phyloP scores from a whole-genome alignment of 2,329 filamentous ascomycete genomes.

The Cordyceps fumosorosea region DNA sequence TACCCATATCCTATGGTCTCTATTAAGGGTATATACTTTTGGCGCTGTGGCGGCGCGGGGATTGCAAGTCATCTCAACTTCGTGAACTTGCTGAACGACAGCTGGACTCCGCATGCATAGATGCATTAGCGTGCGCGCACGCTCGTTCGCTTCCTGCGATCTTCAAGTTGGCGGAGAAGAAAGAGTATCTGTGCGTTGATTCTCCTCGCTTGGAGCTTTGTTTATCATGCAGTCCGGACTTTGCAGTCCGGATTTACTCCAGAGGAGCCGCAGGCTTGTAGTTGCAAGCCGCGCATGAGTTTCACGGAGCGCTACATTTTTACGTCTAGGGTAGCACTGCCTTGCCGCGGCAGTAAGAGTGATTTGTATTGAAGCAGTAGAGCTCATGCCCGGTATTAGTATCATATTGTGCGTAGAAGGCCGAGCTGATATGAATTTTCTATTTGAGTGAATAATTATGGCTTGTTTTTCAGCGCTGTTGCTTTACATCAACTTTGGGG shows the following conservation, averaged over 20 bases:
- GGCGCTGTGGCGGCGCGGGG: not conserved
- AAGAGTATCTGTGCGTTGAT: not conserved
- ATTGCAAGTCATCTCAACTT: not conserved
- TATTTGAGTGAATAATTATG: too few relatives aligned
- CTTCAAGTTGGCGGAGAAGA: not conserved
- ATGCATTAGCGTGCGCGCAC: not conserved
- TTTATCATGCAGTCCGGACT: not conserved
- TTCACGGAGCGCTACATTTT: not conserved
- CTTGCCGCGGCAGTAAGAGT: not conserved
- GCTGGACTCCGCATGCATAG: not conserved
- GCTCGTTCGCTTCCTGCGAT: not conserved
- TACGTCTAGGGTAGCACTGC: not conserved
- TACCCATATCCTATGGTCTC: too few relatives aligned
- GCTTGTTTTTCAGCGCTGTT: too few relatives aligned
- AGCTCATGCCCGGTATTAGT: too few relatives aligned
- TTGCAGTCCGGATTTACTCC: not conserved
- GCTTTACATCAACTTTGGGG: too few relatives aligned
- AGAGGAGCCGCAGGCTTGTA: not conserved
- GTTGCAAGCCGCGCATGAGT: not conserved
- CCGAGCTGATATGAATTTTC: too few relatives aligned
- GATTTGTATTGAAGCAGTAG: too few relatives aligned
- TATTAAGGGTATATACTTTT: too few relatives aligned
- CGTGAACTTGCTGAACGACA: not conserved
- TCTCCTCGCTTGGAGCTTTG: not conserved
- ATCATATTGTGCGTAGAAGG: too few relatives aligned